Conservation (phyloP, 2,329 filamentous ascomycete genomes). For the Aspergillus ochraceoroseus region DNA sequence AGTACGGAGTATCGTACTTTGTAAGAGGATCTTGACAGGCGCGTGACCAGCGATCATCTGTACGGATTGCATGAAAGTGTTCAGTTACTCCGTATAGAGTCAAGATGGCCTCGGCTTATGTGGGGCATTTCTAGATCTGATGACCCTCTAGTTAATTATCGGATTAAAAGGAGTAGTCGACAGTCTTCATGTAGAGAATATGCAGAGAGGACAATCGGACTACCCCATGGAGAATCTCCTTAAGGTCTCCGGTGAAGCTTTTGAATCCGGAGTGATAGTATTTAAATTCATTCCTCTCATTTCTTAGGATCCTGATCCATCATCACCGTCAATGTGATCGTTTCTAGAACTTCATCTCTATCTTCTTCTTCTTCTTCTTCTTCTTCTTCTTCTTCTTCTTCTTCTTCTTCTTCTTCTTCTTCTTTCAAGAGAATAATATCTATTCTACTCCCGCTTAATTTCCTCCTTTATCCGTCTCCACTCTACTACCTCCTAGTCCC, state of each 20-base stretch:
- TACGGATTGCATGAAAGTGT: not conserved
- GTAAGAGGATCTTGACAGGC: constrained; percentile 12
- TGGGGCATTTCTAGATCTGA: constrained; percentile 19
- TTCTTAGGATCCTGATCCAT: constrained; percentile 3
- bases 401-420: not conserved
- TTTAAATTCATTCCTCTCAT: no score
- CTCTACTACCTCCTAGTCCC: not conserved
- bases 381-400: not conserved
- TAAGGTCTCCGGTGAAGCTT: constrained; percentile 13
- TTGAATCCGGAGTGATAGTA: no score
- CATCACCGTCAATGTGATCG: not conserved
- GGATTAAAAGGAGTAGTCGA: no score
- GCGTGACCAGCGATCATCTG: constrained; percentile 22
- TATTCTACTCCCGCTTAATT: not conserved
- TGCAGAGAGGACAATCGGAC: not conserved
- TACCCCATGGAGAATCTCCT: constrained; percentile 2
- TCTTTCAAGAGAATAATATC: not conserved
- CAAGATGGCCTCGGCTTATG: constrained; percentile 18
- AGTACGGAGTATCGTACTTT: no score
- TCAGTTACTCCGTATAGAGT: no score
- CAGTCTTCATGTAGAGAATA: not conserved
- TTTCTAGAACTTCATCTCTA: not conserved
- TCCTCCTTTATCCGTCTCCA: not conserved
- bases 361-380: not conserved
- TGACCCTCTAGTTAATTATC: constrained; percentile 17